Evolutionary conservation across 202 grass and related monocot genomes (phyloP).

Genomic region (Cymbopogon flexuosus): DNA sequence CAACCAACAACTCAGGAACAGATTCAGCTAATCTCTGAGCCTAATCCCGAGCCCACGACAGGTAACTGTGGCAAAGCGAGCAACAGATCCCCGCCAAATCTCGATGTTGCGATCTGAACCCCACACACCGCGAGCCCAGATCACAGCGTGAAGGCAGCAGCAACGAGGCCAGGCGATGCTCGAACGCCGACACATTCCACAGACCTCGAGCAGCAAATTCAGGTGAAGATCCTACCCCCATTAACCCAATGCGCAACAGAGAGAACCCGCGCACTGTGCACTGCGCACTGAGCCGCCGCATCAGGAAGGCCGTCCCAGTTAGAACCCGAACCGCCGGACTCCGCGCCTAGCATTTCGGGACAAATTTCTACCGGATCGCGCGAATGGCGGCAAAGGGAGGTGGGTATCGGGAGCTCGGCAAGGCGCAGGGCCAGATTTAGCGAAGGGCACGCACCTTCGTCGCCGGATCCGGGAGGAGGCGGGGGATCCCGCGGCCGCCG

Average conservation of each 20-base stretch:
- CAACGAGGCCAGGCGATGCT: background rate
- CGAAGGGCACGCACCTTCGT: conserved; percentile 21
- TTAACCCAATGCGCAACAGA: background rate
- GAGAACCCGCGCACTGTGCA: background rate
- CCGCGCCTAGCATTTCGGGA: background rate
- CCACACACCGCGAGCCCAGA: background rate
- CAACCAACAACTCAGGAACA: background rate
- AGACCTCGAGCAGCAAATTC: background rate
- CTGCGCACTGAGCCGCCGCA: background rate
- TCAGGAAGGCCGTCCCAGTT: background rate
- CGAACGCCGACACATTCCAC: background rate
- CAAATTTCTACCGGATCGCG: background rate
- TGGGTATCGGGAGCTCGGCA: background rate
- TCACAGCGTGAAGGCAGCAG: background rate
- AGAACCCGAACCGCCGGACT: background rate
- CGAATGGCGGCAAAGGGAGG: background rate
- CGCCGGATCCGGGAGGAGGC: conserved; percentile 3
- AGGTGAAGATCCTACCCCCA: background rate
- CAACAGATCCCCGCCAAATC: background rate
- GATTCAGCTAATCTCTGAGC: background rate
- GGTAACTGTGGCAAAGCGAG: background rate
- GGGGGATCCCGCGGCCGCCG: conserved; percentile 2
- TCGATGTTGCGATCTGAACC: background rate
- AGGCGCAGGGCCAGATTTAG: background rate
- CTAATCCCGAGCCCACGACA: background rate